Base-by-base conservation (phyloP, 257 asterid genomes). In the Capsicum rhomboideum region DNA sequence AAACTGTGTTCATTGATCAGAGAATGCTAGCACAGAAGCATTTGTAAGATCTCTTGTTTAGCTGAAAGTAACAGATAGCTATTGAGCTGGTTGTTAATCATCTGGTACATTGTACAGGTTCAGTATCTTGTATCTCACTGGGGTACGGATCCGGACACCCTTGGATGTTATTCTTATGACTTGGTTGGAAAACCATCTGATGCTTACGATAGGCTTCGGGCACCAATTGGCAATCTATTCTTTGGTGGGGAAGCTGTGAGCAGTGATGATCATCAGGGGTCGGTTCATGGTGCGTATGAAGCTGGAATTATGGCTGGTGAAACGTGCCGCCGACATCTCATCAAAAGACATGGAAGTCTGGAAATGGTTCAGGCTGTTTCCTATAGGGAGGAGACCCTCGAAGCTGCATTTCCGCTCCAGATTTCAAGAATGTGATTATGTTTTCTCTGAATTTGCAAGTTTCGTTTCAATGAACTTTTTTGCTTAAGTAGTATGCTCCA, bases 221-320 rank as follows among this genome's bases (percentile, higher is more conserved):
- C 90, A 31, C 94, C 98, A 8, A 89, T 93, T 54, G 99, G 97
- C 16, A 95, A 93, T 88, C 91, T 97, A 37, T 95, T 93, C 95
- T 97, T 97, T 56, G 99, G 95, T 59, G 99, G 99, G 11, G 99
- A 97, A 90, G 99, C 99, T 3, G 98, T 89, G 53, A 93, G 99
- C 68, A 88, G 86, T 54, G 98, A 77, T 77, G 82, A 97, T n/a
- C 98, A 97, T 86, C 99, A 95, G 79, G 99, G 99, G 13, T 97
- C 99, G 0, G 99, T 95, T 3, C 99, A 97, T n/a, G 99, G 99
- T 21, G 99, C 99, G 11, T 97, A 97, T 85, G 93, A 98, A 2
- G 94, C 99, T 5, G 99, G 98, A 66, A 82, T 91, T 44, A 88
- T 91, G 97, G 99, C 99, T 4, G 99, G 97, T 16, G 98, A 95